phyloP scores from a whole-genome alignment of 208 protist genomes.

The Trypanosoma melophagium region DNA sequence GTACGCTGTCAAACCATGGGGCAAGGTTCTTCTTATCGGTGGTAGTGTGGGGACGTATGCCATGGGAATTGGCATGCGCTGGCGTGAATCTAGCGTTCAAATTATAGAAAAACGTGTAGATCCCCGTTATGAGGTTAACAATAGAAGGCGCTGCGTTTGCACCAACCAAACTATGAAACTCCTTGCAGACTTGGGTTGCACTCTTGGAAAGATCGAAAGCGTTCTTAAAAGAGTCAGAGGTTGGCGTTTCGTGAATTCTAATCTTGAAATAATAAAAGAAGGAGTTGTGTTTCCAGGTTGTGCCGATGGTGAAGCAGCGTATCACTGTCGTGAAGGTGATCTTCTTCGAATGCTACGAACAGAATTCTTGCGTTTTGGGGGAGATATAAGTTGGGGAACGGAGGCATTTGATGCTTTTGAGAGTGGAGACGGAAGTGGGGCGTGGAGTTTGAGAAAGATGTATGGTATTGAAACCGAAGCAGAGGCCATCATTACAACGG shows the following conservation, averaged over 20 bases:
- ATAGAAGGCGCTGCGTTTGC: slow-evolving; percentile 58
- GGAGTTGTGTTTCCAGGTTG: slow-evolving; percentile 68
- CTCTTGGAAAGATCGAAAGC: slow-evolving; percentile 37
- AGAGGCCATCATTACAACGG: slow-evolving; percentile 67
- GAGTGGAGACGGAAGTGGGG: slow-evolving; percentile 59
- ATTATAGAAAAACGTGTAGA: slow-evolving; percentile 54
- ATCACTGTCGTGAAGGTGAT: slow-evolving; percentile 66
- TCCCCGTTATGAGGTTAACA: slow-evolving; percentile 48
- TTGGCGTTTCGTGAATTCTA: slow-evolving; percentile 61
- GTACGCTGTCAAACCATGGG: slow-evolving; percentile 90
- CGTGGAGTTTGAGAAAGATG: slow-evolving; percentile 70
- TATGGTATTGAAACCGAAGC: slow-evolving; percentile 60
- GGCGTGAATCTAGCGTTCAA: slow-evolving; percentile 73
- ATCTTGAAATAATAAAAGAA: slow-evolving; percentile 48
- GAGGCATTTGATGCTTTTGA: slow-evolving; percentile 62
- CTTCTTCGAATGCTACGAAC: slow-evolving; percentile 62
- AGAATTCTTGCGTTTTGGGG: slow-evolving; percentile 79
- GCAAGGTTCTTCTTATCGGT: slow-evolving; percentile 69
- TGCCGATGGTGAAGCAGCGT: slow-evolving; percentile 56
- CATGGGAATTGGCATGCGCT: slow-evolving; percentile 86
- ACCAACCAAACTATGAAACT: slow-evolving; percentile 71
- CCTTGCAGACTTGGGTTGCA: slow-evolving; percentile 72
- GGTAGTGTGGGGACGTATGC: slow-evolving; percentile 65
- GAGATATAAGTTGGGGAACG: slow-evolving; percentile 60
- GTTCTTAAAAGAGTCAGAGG: slow-evolving; percentile 48